Evolutionary conservation across 805 yeast species (phyloP), one percentile per base, ranked within the genome.

Genomic region (Cyberlindnera veronae): DNA sequence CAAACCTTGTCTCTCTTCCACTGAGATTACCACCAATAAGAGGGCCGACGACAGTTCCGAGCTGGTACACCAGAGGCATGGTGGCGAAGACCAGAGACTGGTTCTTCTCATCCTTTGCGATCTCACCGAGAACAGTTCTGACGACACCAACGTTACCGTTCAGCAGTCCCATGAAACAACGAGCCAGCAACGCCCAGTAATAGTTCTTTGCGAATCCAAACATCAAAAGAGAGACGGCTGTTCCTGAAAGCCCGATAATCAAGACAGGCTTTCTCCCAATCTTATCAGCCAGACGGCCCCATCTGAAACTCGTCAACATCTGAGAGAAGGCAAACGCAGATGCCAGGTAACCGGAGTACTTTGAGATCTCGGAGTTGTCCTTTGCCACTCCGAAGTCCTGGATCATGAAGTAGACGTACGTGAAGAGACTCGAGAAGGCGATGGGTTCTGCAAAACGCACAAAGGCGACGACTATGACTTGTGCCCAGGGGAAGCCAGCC

Each of bases 381-480:
- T 47, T 34, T 8, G 53, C 48, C 12, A 49, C 40, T 11, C 41
- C 49, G 26, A 49, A 49, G 33, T 49, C 53, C 16, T 41, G 26
- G 15, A 49, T 48, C 50, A 49, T 49, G 44, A 42, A 46, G 38
- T 38, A 49, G 27, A 49, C 53, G 28, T 49, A 49, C 13, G 53
- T 47, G 41, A 49, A 46, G 20, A 49, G 32, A 2, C 50, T 42
- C 13, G 46, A 43, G 45, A 49, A 49, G 10, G 53, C 50, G 12
- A 49, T 44, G 6, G 53, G 53, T 24, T 49, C 53, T 3, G 53
- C 53, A 28, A 49, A 42, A 14, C 53, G 33, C 12, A 49, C 50
- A n/a, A 41, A 33, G 10, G 47, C 51, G 10, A 48, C 39, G 20
- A 48, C 43, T 20, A 35, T 30, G 28, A 48, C 47, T 24, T 44